Conservation (phyloP, 371 early-diverging fungal genomes). For the Rhizopus stolonifer region DNA sequence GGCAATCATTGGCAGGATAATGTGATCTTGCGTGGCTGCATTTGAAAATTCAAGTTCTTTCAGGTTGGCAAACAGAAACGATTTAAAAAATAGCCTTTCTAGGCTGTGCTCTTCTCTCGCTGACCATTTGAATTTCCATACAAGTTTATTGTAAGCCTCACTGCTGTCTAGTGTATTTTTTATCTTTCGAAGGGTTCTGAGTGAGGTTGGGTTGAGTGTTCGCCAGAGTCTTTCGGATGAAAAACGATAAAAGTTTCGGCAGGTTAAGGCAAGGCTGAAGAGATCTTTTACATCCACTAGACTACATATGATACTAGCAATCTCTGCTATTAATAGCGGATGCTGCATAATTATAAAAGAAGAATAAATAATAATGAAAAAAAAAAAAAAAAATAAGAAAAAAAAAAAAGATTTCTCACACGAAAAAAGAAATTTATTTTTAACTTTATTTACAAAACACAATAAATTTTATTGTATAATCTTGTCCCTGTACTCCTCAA, state of each 20-base stretch:
- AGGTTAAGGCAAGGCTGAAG: conserved; percentile 35
- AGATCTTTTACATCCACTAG: conserved; percentile 35
- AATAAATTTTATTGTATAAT: conserved; percentile 12
- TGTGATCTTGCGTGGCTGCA: conserved; percentile 42
- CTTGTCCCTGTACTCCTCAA: conserved; percentile 35
- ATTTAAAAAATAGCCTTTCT: conserved; percentile 32
- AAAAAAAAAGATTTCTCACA: not conserved
- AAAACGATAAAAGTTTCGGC: conserved; percentile 28
- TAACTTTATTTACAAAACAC: conserved; percentile 4
- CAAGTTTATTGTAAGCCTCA: conserved; percentile 26
- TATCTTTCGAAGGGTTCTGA: conserved; percentile 34
- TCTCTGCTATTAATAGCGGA: conserved; percentile 43
- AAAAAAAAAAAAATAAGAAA: not conserved
- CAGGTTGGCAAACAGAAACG: conserved; percentile 37
- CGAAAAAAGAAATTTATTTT: not conserved
- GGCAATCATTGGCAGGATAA: conserved; percentile 32
- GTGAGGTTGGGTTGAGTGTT: conserved; percentile 36
- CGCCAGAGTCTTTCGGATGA: conserved; percentile 38
- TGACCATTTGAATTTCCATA: conserved; percentile 34
- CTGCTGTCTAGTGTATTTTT: conserved; percentile 36
- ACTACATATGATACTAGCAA: conserved; percentile 34
- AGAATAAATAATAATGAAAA: not conserved
- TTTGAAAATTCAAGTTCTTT: conserved; percentile 39
- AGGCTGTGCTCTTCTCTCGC: conserved; percentile 25
- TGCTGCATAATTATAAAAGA: conserved; percentile 12